Evolutionary conservation across 2,329 filamentous ascomycete genomes (phyloP), one percentile per base, ranked within the genome.

Genomic region (Hypoxylon sp.): DNA sequence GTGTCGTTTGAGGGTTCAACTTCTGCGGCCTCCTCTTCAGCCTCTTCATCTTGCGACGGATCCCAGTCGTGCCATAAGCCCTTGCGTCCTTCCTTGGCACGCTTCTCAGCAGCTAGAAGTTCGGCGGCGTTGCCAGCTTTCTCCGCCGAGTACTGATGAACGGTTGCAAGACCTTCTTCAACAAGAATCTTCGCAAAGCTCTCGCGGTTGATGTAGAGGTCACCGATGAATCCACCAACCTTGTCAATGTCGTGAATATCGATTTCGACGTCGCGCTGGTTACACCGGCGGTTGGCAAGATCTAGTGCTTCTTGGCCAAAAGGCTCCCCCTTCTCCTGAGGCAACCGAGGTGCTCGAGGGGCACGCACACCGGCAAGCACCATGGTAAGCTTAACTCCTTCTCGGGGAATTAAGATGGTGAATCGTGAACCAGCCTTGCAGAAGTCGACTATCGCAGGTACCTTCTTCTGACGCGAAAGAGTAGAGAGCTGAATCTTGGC

Each of bases 341-440:
- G 87, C 64, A 92, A 91, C 4, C 85, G 90, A 11, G 95, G 94
- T 48, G 95, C 96, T 72, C 92, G 90, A 14, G 96, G 96, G 13
- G 94, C 94, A 66, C 94, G 93, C 73, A 99, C 96, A 53, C 96
- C 95, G 59, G 93, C 95, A 53, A 99, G 89, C 3, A 99, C 95
- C 78, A 99, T 91, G 1, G 95, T 99, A 68, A 99, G 86, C 85
- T 98, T 98, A 77, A 95, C 91, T 76, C 94, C 94, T 79, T 99
- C 96, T 37, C 95, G 91, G 51, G 96, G 95, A 54, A 99, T 90
- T 8, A 99, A 85, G 37, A 99, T 86, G 27, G 94, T 97, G 81
- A 98, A 99, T 73, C 96, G 90, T 44, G 95, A 97, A 31, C 93
- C 96, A n/a, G 94, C 93, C 83, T 98, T 98, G 85, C 97, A 96